phyloP scores from a whole-genome alignment of 495 filamentous ascomycete species.

The Talaromyces proteolyticus region DNA sequence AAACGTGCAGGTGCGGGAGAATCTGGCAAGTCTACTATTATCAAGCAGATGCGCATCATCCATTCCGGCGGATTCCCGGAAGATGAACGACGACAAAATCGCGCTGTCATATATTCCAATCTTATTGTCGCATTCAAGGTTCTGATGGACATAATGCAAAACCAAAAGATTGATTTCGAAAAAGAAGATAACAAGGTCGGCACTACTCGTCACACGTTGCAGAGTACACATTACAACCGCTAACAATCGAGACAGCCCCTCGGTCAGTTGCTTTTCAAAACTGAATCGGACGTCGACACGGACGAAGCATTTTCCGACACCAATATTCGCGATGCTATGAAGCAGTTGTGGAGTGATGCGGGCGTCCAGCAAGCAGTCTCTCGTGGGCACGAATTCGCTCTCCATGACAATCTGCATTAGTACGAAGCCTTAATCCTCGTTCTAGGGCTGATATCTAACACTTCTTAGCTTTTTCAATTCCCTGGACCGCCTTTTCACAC shows the following conservation, averaged over 20 bases:
- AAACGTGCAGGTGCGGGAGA: conserved; percentile 75
- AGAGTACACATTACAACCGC: not conserved
- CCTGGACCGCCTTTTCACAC: conserved; percentile 82
- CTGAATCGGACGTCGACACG: conserved; percentile 69
- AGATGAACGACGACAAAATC: conserved; percentile 86
- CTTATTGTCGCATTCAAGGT: conserved; percentile 83
- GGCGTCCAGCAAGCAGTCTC: conserved; percentile 82
- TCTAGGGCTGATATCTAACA: not conserved
- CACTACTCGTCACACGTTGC: not conserved
- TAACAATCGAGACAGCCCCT: conserved; percentile 16
- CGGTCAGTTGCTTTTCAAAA: conserved; percentile 26
- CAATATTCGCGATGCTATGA: conserved; percentile 71
- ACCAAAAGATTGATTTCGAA: conserved; percentile 71
- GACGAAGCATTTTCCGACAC: conserved; percentile 63
- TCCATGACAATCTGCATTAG: conserved; percentile 95
- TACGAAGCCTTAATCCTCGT: conserved; percentile 40
- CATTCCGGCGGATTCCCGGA: conserved; percentile 89
- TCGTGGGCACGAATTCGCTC: conserved; percentile 91
- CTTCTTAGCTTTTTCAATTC: conserved; percentile 77
- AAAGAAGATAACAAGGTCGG: conserved; percentile 68
- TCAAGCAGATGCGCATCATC: conserved; percentile 99
- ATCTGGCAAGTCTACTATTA: conserved; percentile 94
- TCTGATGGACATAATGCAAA: conserved; percentile 89
- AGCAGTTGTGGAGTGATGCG: conserved; percentile 73
- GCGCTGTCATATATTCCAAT: conserved; percentile 92